Base-by-base conservation (phyloP, 805 yeast species). In the Millerago galiae region DNA sequence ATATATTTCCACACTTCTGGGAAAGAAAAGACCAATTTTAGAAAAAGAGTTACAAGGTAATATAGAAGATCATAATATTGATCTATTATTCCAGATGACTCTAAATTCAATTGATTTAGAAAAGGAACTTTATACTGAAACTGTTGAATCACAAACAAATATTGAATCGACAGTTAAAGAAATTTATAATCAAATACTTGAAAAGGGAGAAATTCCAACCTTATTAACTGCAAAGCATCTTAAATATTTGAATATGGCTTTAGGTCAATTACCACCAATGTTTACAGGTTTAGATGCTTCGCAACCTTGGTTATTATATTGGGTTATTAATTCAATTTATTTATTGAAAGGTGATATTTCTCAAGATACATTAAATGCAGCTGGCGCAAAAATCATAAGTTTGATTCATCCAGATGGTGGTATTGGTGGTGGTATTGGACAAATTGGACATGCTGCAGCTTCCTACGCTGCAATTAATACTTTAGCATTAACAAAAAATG, bases 281-380 rank as follows among this genome's bases (percentile, higher is more conserved):
- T 50, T 58, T 43, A 43, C 60, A 3, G 72, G 72, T 0, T 67
- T 87, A 37, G 97, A 91, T 61, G 93, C 97, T 0, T 84, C 93
- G n/a, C 89, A 83, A 46, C 80, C 95, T 0, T 93, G 98, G 98
- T 65, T 91, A 55, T 45, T 85, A 1, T 91, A 84, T 58, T 93
- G 99, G 99, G 63, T 82, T 7, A 57, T 75, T 35, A 88, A 87
- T 56, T 69, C 81, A 0, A 52, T 71, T 35, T 51, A 58, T 3
- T 42, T 78, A 1, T 48, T 82, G 25, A 71, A 71, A 2, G 61
- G 28, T 2, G 46, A 42, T 3, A 44, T 67, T 2, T 43, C 49
- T 2, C 52, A 46, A 16, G 59, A 54, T 2, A 48, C 54, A n/a
- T 62, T 61, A 38, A 42, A 44, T 25, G 57, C 48, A 43, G 66